These are phyloP conservation scores for Vinca major DNA, from an alignment of 305 asterid genomes.

Conservation along the genomic window DNA sequence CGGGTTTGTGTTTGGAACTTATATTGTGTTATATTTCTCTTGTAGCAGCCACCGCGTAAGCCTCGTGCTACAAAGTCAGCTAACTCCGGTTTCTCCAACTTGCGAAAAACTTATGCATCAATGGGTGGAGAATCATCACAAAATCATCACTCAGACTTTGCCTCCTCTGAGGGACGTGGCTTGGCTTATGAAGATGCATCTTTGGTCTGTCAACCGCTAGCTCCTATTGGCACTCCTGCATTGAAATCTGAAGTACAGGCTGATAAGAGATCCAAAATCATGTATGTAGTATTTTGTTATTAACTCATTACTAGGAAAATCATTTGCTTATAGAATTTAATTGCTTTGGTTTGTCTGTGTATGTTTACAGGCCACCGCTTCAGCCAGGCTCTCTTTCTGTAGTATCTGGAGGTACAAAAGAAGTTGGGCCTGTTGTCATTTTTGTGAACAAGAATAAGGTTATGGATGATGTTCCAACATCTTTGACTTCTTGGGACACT, in stretches of 20 bases:
- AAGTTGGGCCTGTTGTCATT: conserved; percentile 31
- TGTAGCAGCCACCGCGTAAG: conserved; percentile 48
- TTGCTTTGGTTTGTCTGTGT: conserved; percentile 17
- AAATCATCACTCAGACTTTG: conserved; percentile 30
- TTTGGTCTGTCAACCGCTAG: conserved; percentile 45
- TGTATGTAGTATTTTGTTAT: conserved; percentile 31
- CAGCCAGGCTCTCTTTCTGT: conserved; percentile 34
- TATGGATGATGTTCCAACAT: conserved; percentile 25
- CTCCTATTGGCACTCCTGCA: conserved; percentile 63
- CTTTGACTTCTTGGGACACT: conserved; percentile 37
- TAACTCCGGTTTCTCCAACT: conserved; percentile 34
- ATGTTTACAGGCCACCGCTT: conserved; percentile 39
- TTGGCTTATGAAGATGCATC: conserved; percentile 39
- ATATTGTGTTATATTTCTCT: conserved; percentile 9
- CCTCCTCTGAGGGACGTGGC: conserved; percentile 39
- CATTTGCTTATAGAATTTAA: conserved; percentile 10
- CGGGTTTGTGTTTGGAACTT: background rate
- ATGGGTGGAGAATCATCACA: conserved; percentile 34
- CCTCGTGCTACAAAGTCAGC: conserved; percentile 39
- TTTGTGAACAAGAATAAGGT: conserved; percentile 60
- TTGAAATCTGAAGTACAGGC: conserved; percentile 41
- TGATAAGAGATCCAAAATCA: conserved; percentile 28
- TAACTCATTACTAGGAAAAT: background rate
- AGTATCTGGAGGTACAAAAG: conserved; percentile 39
- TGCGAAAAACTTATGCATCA: conserved; percentile 29